Conservation (phyloP, 805 yeast species). For the Schizosaccharomyces pombe region DNA sequence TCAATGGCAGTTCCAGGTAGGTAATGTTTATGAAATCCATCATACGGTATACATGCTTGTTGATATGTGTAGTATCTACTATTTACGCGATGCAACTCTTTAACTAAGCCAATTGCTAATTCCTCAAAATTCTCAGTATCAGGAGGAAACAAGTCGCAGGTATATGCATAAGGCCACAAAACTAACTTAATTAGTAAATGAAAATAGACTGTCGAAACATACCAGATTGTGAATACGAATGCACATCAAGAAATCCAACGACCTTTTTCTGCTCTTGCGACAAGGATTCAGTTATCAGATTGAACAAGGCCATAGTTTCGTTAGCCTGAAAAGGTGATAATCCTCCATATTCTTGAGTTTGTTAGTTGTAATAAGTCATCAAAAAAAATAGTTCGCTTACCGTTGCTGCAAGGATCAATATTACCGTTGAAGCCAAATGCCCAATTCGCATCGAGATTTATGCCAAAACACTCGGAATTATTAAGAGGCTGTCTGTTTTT, state of each 20-base stretch:
- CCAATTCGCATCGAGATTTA: constrained; percentile 47
- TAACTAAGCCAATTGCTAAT: constrained; percentile 57
- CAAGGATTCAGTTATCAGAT: constrained; percentile 7
- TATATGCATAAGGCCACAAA: constrained; percentile 59
- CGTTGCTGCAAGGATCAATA: neutral
- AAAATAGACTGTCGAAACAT: neutral
- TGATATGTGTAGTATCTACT: constrained; percentile 47
- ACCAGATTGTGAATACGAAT: constrained; percentile 57
- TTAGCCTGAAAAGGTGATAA: constrained; percentile 43
- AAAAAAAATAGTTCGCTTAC: neutral
- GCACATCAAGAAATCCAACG: constrained; percentile 60
- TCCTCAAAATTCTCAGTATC: constrained; percentile 65
- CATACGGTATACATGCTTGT: constrained; percentile 55
- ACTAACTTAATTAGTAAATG: constrained; percentile 14
- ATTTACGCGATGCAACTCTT: constrained; percentile 38
- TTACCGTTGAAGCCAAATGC: constrained; percentile 13
- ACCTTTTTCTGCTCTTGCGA: constrained; percentile 24
- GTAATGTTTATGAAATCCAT: constrained; percentile 45
- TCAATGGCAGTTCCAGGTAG: constrained; percentile 2
- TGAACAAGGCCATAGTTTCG: constrained; percentile 21
- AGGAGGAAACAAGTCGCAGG: constrained; percentile 49
- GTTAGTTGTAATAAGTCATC: neutral
- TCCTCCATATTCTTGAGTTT: constrained; percentile 34
- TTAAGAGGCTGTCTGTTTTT: constrained; percentile 64
- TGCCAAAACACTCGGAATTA: constrained; percentile 46